A percentile compares a stretch with the other conserved stretches of the same genome.
Conservation (phyloP, 805 yeast species). For the Candida pseudofarinosa region DNA sequence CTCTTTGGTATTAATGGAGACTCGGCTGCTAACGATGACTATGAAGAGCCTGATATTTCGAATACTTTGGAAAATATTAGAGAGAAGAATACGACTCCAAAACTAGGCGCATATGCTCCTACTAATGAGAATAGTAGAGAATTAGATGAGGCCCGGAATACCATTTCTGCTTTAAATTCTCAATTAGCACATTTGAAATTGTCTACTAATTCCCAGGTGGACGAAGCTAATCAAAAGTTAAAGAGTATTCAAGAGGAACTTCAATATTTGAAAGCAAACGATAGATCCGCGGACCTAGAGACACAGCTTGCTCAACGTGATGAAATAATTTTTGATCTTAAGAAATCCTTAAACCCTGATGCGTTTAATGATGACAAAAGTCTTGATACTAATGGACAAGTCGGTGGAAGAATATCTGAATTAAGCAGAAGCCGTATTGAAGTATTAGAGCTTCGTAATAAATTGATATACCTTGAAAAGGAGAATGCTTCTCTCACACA, state of each 20-base stretch:
- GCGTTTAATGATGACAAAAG: conserved; percentile 16
- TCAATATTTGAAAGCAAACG: conserved; percentile 8
- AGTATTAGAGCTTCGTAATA: conserved; percentile 41
- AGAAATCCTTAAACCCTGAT: conserved; percentile 21
- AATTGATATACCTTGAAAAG: conserved; percentile 39
- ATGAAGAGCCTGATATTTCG: background rate
- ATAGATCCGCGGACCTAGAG: conserved; percentile 11
- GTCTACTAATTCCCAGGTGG: conserved; percentile 45
- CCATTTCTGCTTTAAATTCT: conserved; percentile 13
- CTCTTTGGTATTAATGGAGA: too few relatives aligned
- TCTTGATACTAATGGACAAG: conserved; percentile 2
- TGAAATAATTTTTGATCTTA: conserved; percentile 28
- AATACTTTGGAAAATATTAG: background rate
- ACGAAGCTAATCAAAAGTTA: conserved; percentile 54
- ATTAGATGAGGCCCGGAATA: background rate
- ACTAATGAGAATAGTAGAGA: background rate
- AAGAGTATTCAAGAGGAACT: conserved; percentile 40
- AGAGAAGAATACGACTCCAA: background rate
- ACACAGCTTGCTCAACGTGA: conserved; percentile 28
- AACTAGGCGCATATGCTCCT: background rate
- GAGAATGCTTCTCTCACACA: conserved; percentile 42
- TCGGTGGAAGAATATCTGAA: conserved; percentile 21
- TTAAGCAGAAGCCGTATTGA: conserved; percentile 39
- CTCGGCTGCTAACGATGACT: background rate
- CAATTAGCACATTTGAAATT: conserved; percentile 30